A percentile compares a stretch with the other conserved stretches of the same genome.
Conservation (phyloP, 1,284 basidiomycete genomes). For the Ustilago sp. region DNA sequence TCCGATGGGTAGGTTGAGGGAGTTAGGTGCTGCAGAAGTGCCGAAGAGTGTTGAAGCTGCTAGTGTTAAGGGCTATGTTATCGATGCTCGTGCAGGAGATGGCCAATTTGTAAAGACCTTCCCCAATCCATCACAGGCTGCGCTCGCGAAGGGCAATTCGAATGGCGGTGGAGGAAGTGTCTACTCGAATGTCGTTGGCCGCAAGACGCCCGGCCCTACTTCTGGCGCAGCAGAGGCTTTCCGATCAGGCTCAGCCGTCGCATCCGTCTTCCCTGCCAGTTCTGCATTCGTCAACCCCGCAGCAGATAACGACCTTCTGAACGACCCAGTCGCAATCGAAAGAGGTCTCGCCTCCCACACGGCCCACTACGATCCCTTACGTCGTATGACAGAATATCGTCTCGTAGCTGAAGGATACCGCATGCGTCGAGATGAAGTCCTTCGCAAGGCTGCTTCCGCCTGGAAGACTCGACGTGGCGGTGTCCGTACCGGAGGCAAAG, state of each 20-base stretch:
- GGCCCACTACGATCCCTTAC: conserved; percentile 35
- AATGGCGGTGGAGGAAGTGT: conserved; percentile 7
- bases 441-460: conserved; percentile 61
- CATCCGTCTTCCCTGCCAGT: conserved; percentile 53
- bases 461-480: conserved; percentile 48
- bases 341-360: conserved; percentile 31
- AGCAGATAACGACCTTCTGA: conserved; percentile 9
- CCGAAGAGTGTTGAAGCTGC: conserved; percentile 35
- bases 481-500: conserved; percentile 35
- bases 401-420: conserved; percentile 61
- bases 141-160: conserved; percentile 1
- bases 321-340: conserved; percentile 33
- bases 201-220: conserved; percentile 23
- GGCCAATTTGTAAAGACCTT: conserved; percentile 32
- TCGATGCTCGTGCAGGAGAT: conserved; percentile 20
- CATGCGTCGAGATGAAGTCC: conserved; percentile 63
- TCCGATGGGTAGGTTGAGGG: conserved; percentile 44
- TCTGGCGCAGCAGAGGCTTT: conserved; percentile 40
- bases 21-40: conserved; percentile 34
- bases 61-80: conserved; percentile 17
- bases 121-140: conserved; percentile 44
- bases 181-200: conserved; percentile 38
- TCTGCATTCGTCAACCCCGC: conserved; percentile 31
- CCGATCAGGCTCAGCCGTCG: conserved; percentile 36
- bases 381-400: conserved; percentile 50